A percentile compares a stretch with the other conserved stretches of the same genome.
phyloP scores from a whole-genome alignment of 2,329 filamentous ascomycete species.

The Botrytis galanthina region DNA sequence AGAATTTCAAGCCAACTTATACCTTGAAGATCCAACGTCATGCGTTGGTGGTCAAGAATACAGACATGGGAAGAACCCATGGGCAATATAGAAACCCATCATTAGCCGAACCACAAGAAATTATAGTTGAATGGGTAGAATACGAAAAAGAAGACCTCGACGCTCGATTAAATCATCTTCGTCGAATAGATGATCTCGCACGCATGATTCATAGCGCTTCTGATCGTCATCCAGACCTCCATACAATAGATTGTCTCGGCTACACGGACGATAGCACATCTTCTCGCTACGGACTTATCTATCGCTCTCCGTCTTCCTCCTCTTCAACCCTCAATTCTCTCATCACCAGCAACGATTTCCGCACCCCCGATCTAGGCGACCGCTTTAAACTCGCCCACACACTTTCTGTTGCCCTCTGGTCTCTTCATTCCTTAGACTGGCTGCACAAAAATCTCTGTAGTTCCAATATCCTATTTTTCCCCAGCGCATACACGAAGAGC shows the following conservation, averaged over 20 bases:
- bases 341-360: constrained; percentile 43
- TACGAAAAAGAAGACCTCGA: constrained; percentile 44
- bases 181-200: constrained; percentile 48
- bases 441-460: constrained; percentile 47
- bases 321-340: constrained; percentile 44
- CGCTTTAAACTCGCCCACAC: constrained; percentile 45
- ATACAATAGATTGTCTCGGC: constrained; percentile 43
- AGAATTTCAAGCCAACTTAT: constrained; percentile 45
- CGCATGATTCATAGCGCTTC: constrained; percentile 49
- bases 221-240: constrained; percentile 42
- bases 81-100: constrained; percentile 40
- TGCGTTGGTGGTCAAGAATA: constrained; percentile 35
- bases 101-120: constrained; percentile 34
- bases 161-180: constrained; percentile 45
- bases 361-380: constrained; percentile 47
- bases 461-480: constrained; percentile 45
- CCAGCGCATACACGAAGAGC: constrained; percentile 39
- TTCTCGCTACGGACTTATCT: constrained; percentile 46
- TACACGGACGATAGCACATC: constrained; percentile 45
- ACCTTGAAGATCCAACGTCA: constrained; percentile 43
- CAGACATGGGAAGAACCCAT: constrained; percentile 33
- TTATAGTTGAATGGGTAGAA: constrained; percentile 47
- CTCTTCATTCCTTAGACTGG: constrained; percentile 54
- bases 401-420: constrained; percentile 47
- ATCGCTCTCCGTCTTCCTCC: constrained; percentile 40